These are phyloP conservation scores for Boletus rubescentipes DNA, from an alignment of 768 basidiomycete species.

Conservation along the genomic window DNA sequence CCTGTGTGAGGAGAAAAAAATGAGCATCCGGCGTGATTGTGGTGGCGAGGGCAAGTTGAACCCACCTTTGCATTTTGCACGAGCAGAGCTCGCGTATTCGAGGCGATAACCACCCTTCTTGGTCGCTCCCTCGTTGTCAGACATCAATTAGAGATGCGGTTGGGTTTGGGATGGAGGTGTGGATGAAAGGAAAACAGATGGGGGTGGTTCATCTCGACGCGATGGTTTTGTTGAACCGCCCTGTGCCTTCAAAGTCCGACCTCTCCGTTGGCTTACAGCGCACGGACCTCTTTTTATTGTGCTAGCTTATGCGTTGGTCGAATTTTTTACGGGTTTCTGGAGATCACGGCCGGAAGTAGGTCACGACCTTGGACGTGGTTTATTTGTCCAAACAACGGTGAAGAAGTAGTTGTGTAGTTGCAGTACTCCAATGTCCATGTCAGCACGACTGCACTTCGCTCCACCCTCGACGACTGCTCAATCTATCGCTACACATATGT, in stretches of 20 bases:
- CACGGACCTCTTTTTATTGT: constrained; percentile 35
- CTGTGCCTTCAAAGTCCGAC: constrained; percentile 40
- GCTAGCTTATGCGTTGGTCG: constrained; percentile 24
- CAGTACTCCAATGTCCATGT: too few relatives aligned
- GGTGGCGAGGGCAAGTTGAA: constrained; percentile 11
- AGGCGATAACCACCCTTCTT: constrained; percentile 63
- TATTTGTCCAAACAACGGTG: constrained; percentile 33
- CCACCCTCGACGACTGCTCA: too few relatives aligned
- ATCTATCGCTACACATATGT: not conserved
- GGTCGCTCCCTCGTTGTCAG: constrained; percentile 36
- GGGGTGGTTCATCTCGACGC: constrained; percentile 40
- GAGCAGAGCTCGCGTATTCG: constrained; percentile 66
- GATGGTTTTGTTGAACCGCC: constrained; percentile 40
- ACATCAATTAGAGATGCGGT: constrained; percentile 28
- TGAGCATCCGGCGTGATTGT: constrained; percentile 20
- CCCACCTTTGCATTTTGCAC: constrained; percentile 80
- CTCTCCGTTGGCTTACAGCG: constrained; percentile 31
- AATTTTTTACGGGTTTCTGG: constrained; percentile 13
- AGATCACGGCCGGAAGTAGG: constrained; percentile 11
- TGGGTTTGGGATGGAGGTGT: constrained; percentile 16
- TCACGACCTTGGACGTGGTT: constrained; percentile 16
- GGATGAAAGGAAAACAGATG: constrained; percentile 32
- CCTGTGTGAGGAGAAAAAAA: constrained; percentile 44
- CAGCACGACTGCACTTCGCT: too few relatives aligned
- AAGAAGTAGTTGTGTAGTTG: not conserved